phyloP scores from a whole-genome alignment of 1,284 basidiomycete genomes.

The Trichosporon asahii region DNA sequence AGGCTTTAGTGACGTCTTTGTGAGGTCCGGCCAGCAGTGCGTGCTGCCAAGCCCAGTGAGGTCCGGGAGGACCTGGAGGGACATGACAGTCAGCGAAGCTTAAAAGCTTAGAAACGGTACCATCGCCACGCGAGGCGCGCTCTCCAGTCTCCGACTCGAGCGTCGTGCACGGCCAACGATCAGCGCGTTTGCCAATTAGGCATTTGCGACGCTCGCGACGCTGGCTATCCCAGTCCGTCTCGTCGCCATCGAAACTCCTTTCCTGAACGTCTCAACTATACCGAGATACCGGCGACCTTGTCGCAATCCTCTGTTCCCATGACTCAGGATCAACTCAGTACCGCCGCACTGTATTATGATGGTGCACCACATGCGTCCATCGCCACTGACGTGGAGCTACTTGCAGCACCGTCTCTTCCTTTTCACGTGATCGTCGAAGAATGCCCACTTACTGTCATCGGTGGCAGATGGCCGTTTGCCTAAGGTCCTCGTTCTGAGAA shows the following conservation, averaged over 20 bases:
- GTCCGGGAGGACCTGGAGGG: background rate
- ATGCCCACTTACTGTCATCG: too few relatives aligned
- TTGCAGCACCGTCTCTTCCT: background rate
- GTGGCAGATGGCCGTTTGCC: too few relatives aligned
- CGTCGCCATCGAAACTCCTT: constrained; percentile 4
- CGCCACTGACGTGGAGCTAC: background rate
- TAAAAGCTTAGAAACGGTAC: background rate
- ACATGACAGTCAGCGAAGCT: background rate
- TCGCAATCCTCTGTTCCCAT: background rate
- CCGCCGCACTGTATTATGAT: background rate
- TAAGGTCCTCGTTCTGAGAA: too few relatives aligned
- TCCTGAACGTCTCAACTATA: background rate
- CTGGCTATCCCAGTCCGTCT: background rate
- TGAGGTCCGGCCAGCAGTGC: too few relatives aligned
- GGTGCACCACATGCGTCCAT: background rate
- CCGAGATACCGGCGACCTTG: background rate
- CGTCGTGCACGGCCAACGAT: background rate
- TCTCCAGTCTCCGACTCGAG: background rate
- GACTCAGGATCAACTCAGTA: background rate
- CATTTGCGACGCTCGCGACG: background rate
- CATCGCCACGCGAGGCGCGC: background rate
- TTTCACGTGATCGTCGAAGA: background rate
- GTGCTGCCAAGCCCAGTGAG: background rate
- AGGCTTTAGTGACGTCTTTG: too few relatives aligned
- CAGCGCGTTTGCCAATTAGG: background rate